Conservation (phyloP, 1,139 yeast species). For the Martiniozyma asiatica region DNA sequence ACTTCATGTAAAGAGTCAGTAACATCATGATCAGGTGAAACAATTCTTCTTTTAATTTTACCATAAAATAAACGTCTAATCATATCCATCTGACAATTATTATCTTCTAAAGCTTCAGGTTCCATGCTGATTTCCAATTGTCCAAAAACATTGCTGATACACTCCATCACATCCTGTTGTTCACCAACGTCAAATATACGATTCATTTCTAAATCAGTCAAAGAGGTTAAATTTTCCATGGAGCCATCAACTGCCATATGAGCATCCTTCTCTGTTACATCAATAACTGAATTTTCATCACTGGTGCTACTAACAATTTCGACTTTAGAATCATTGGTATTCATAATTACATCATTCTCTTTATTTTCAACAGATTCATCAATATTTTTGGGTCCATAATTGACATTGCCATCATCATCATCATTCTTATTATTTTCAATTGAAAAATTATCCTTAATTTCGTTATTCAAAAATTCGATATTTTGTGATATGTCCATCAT, state of each 20-base stretch:
- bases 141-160: conserved; percentile 87
- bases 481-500: too few relatives aligned
- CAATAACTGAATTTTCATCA: conserved; percentile 14
- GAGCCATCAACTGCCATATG: too few relatives aligned
- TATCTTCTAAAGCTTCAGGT: conserved; percentile 53
- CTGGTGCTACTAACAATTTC: conserved; percentile 9
- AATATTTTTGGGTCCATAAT: too few relatives aligned
- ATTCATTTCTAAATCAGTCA: too few relatives aligned
- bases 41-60: conserved; percentile 43
- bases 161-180: conserved; percentile 96
- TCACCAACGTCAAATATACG: conserved; percentile 64
- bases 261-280: too few relatives aligned
- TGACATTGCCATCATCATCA: too few relatives aligned
- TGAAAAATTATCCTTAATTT: too few relatives aligned
- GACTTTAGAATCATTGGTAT: neutral
- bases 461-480: neutral
- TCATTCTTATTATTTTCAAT: neutral
- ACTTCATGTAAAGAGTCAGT: conserved; percentile 21
- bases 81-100: conserved; percentile 73
- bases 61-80: conserved; percentile 78
- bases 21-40: conserved; percentile 31
- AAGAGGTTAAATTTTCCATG: too few relatives aligned
- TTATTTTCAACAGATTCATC: conserved; percentile 6
- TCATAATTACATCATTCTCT: conserved; percentile 5
- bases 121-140: conserved; percentile 85